These are phyloP conservation scores for Neoboletus brunneissimus DNA, from an alignment of 768 basidiomycete species.

Conservation along the genomic window DNA sequence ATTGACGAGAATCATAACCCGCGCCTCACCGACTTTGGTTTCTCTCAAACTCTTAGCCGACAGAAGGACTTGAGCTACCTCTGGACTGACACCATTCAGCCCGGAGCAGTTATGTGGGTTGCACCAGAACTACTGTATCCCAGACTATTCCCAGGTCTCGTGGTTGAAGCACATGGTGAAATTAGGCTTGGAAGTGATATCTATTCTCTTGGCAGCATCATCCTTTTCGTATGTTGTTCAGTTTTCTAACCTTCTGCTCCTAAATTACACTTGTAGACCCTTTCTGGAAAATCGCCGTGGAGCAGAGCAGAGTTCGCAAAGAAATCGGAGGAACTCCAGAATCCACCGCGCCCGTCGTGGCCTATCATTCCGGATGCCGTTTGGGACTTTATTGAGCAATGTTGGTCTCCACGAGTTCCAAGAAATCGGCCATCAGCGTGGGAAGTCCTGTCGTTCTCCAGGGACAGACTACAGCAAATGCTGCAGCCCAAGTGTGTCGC, in stretches of 20 bases:
- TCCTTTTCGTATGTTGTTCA: conserved; percentile 3
- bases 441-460: neutral
- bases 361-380: neutral
- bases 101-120: neutral
- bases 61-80: neutral
- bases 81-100: neutral
- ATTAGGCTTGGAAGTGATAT: too few species aligned
- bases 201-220: neutral
- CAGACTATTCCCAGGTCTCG: neutral
- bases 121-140: conserved; percentile 5
- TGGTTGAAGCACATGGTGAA: too few species aligned
- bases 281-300: conserved; percentile 1
- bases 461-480: neutral
- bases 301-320: neutral
- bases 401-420: conserved; percentile 4
- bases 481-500: neutral
- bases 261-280: neutral
- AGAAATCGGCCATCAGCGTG: neutral
- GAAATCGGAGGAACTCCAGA: neutral
- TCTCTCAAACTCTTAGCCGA: neutral
- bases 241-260: neutral
- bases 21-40: conserved; percentile 5
- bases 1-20: neutral
- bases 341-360: neutral
- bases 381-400: conserved; percentile 2